A percentile compares a stretch with the other conserved stretches of the same genome.
Evolutionary conservation across 345 rosid species (phyloP).

Genomic region (Pugionium cornutum): DNA sequence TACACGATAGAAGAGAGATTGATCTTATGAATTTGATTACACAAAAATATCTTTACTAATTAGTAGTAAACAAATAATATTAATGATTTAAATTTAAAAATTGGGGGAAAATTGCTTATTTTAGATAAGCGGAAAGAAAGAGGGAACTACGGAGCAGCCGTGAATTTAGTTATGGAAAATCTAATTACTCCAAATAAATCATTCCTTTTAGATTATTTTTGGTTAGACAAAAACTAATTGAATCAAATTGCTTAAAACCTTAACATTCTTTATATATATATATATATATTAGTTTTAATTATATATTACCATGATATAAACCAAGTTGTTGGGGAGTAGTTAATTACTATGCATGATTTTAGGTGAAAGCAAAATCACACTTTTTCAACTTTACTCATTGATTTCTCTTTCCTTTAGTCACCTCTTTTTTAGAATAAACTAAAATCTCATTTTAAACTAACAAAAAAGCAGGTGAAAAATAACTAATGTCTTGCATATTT

Average conservation of each 20-base stretch:
- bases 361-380: constrained; percentile 23
- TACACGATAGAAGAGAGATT: constrained; percentile 2
- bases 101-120: not conserved
- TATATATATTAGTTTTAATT: not conserved
- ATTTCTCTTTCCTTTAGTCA: not conserved
- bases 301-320: not conserved
- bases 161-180: constrained; percentile 35
- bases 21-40: constrained; percentile 20
- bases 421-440: not conserved
- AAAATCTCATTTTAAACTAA: not conserved
- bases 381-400: constrained; percentile 24
- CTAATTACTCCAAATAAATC: not conserved
- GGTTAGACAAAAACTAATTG: constrained; percentile 5
- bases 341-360: constrained; percentile 28
- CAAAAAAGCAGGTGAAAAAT: too few species aligned
- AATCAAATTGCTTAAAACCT: constrained; percentile 31
- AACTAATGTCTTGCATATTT: not conserved
- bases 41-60: not conserved
- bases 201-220: constrained; percentile 15
- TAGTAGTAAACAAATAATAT: not conserved
- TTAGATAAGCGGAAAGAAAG: constrained; percentile 18
- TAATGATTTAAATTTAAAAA: not conserved
- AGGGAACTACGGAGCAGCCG: constrained; percentile 36
- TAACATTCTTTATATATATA: not conserved
- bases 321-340: constrained; percentile 30